phyloP scores from a whole-genome alignment of 108 stramenopile species.

The Aurantiochytrium sp. region DNA sequence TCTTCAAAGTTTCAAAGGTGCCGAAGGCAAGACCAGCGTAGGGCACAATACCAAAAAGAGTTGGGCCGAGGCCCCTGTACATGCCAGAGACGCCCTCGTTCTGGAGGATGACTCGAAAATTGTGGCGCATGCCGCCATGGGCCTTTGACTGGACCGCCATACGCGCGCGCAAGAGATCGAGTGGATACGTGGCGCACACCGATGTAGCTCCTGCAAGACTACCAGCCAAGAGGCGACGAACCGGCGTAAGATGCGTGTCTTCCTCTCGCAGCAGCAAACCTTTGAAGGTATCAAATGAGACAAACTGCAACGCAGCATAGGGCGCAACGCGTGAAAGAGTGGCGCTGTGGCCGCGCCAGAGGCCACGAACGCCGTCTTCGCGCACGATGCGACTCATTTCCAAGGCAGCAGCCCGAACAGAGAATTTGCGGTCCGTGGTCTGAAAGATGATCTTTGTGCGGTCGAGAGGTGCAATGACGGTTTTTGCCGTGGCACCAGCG shows the following conservation, averaged over 20 bases:
- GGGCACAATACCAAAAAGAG: conserved; percentile 83
- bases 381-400: conserved; percentile 22
- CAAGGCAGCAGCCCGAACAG: conserved; percentile 20
- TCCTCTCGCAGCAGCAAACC: conserved; percentile 39
- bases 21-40: conserved; percentile 88
- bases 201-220: conserved; percentile 79
- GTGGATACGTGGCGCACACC: conserved; percentile 77
- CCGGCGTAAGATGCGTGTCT: conserved; percentile 57
- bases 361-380: conserved; percentile 67
- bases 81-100: conserved; percentile 29
- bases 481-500: conserved; percentile 45
- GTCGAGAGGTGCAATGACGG: conserved; percentile 45
- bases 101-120: background rate
- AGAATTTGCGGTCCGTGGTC: conserved; percentile 31
- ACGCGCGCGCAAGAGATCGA: conserved; percentile 87
- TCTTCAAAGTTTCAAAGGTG: conserved; percentile 81
- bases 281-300: conserved; percentile 85
- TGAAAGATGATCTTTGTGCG: conserved; percentile 48
- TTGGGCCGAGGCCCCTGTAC: conserved; percentile 77
- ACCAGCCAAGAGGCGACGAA: conserved; percentile 71
- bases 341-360: conserved; percentile 91
- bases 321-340: conserved; percentile 93
- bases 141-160: conserved; percentile 64
- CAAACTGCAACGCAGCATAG: conserved; percentile 91
- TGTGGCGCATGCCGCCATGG: background rate